Percentiles rank a stretch among this genome's conserved stretches.
These are phyloP conservation scores for Podila verticillata DNA, from an alignment of 192 early-diverging fungal genomes.

Conservation along the genomic window DNA sequence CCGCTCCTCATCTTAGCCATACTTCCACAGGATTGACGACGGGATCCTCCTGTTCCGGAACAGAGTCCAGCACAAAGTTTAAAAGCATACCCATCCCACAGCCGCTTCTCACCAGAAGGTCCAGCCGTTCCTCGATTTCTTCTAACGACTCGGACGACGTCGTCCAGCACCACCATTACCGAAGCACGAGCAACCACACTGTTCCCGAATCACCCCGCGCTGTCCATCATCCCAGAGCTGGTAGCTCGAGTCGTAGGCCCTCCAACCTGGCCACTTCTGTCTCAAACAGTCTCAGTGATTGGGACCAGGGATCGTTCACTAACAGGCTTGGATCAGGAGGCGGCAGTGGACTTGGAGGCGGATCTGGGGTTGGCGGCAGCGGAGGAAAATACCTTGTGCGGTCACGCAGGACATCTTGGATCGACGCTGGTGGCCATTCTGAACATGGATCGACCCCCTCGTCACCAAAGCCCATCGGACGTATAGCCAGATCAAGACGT, in stretches of 20 bases:
- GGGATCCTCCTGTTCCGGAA: constrained; percentile 19
- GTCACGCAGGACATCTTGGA: constrained; percentile 51
- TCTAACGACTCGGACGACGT: constrained; percentile 49
- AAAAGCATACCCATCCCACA: constrained; percentile 52
- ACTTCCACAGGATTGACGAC: constrained; percentile 6
- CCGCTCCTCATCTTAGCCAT: constrained; percentile 10
- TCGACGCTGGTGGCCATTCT: constrained; percentile 39
- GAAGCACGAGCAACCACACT: constrained; percentile 18
- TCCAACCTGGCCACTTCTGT: constrained; percentile 45
- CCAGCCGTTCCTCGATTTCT: constrained; percentile 42
- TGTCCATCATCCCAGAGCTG: constrained; percentile 20
- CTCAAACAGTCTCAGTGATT: constrained; percentile 46
- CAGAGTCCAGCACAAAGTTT: constrained; percentile 44
- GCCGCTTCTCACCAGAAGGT: constrained; percentile 45
- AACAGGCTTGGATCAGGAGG: constrained; percentile 12
- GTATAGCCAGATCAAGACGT: constrained; percentile 28
- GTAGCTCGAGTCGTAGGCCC: constrained; percentile 30
- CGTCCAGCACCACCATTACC: constrained; percentile 32
- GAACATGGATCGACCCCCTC: constrained; percentile 44
- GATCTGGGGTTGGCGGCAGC: constrained; percentile 21
- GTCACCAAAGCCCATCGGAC: constrained; percentile 38
- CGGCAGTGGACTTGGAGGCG: constrained; percentile 5
- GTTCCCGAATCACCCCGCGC: constrained; percentile 38
- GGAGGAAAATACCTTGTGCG: constrained; percentile 49
- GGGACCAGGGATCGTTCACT: constrained; percentile 38